These are phyloP conservation scores for Thielaviopsis euricoi DNA, from an alignment of 2,329 filamentous ascomycete species.

Conservation along the genomic window DNA sequence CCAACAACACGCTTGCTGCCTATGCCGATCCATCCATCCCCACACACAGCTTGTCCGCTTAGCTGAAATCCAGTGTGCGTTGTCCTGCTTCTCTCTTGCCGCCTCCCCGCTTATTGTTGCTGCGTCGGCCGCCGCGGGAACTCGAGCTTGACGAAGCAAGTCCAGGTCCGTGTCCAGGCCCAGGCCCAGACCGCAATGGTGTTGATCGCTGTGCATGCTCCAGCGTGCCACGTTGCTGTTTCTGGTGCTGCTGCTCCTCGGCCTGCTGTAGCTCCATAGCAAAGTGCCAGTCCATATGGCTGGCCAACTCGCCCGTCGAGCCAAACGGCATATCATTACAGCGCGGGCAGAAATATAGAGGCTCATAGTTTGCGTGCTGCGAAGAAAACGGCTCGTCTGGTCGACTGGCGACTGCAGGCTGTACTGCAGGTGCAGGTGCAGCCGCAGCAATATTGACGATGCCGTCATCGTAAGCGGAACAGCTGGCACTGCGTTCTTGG, in stretches of 20 bases:
- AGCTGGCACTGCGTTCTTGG: background rate
- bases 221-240: background rate
- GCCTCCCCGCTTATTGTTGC: slow-evolving; percentile 14
- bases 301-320: slow-evolving; percentile 42
- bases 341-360: slow-evolving; percentile 6
- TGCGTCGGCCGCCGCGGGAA: background rate
- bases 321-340: slow-evolving; percentile 7
- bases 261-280: slow-evolving; percentile 65
- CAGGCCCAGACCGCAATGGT: background rate
- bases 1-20: background rate
- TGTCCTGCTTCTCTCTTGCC: slow-evolving; percentile 38
- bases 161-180: background rate
- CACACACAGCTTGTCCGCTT: slow-evolving; percentile 16
- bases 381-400: background rate
- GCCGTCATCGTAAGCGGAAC: background rate
- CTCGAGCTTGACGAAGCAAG: background rate
- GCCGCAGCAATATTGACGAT: background rate
- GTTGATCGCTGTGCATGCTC: background rate
- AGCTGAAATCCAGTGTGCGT: slow-evolving; percentile 43
- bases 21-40: background rate
- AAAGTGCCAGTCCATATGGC: slow-evolving; percentile 89
- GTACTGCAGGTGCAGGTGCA: background rate
- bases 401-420: background rate
- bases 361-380: background rate
- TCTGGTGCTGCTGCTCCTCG: slow-evolving; percentile 19